These are phyloP conservation scores for Fraxinus anomala DNA, from an alignment of 257 asterid genomes.

Conservation along the genomic window DNA sequence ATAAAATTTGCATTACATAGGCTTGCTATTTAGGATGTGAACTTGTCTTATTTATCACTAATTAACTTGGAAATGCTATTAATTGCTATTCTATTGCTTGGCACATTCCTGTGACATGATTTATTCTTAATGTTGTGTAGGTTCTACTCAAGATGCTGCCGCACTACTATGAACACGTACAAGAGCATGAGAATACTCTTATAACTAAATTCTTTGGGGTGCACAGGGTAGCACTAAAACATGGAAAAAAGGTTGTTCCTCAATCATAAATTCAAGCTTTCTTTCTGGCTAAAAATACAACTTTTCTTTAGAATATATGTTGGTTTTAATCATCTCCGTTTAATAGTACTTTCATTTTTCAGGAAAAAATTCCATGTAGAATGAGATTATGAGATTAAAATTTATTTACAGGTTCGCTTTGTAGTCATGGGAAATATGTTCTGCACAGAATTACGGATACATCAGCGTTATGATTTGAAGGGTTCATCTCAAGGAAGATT, in stretches of 20 bases:
- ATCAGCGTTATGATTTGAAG: slow-evolving; percentile 91
- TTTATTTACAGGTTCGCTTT: slow-evolving; percentile 79
- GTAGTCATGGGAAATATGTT: slow-evolving; percentile 99
- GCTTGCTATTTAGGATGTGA: not conserved
- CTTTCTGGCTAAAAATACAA: not conserved
- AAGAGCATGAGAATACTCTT: slow-evolving; percentile 84
- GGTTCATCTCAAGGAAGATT: slow-evolving; percentile 93
- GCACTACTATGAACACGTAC: slow-evolving; percentile 73
- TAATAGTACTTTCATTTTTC: slow-evolving; percentile 5
- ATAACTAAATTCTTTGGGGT: slow-evolving; percentile 93
- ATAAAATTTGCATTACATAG: not conserved
- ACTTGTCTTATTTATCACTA: not conserved
- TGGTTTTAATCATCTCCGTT: not conserved
- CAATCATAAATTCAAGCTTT: slow-evolving; percentile 14
- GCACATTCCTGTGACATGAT: not conserved
- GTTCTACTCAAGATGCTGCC: slow-evolving; percentile 88
- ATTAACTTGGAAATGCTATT: slow-evolving; percentile 1
- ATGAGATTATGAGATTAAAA: slow-evolving; percentile 1
- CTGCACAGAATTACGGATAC: slow-evolving; percentile 88
- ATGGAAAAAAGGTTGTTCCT: slow-evolving; percentile 67
- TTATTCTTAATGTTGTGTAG: slow-evolving; percentile 41
- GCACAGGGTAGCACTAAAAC: slow-evolving; percentile 67
- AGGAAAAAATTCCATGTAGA: slow-evolving; percentile 9
- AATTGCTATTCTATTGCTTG: slow-evolving; percentile 18
- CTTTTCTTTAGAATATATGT: not conserved